Conservation (phyloP, 352 stramenopile species). For the Globisporangium ultimum region DNA sequence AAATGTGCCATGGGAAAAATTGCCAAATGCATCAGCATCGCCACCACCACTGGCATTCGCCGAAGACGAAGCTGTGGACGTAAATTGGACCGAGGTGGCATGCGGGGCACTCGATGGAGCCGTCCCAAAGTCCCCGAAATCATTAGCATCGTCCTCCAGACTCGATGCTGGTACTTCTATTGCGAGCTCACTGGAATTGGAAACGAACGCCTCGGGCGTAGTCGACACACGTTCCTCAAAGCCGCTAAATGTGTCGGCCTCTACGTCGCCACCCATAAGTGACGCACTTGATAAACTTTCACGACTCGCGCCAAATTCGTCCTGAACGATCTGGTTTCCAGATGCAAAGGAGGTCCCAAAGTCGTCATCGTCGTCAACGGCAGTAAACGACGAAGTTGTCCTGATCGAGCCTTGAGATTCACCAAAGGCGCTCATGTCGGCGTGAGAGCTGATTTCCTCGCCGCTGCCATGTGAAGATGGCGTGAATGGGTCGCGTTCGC, state of each 20-base stretch:
- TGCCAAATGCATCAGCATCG: constrained; percentile 34
- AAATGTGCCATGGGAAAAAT: constrained; percentile 8
- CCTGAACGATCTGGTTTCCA: not conserved
- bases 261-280: not conserved
- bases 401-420: not conserved
- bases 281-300: not conserved
- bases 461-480: not conserved
- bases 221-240: not conserved
- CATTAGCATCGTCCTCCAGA: not conserved
- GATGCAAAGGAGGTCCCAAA: not conserved
- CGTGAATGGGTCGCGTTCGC: not conserved
- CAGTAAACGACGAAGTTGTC: no score
- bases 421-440: not conserved
- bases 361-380: not conserved
- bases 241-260: not conserved
- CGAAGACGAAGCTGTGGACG: not conserved
- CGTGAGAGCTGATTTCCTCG: not conserved
- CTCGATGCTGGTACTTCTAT: not conserved
- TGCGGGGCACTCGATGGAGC: not conserved
- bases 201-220: not conserved
- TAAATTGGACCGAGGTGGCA: not conserved
- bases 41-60: not conserved
- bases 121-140: constrained; percentile 6
- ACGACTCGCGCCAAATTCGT: no score
- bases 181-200: not conserved